Conservation (phyloP, 1,284 basidiomycete genomes). For the Ganoderma leucocontextum region DNA sequence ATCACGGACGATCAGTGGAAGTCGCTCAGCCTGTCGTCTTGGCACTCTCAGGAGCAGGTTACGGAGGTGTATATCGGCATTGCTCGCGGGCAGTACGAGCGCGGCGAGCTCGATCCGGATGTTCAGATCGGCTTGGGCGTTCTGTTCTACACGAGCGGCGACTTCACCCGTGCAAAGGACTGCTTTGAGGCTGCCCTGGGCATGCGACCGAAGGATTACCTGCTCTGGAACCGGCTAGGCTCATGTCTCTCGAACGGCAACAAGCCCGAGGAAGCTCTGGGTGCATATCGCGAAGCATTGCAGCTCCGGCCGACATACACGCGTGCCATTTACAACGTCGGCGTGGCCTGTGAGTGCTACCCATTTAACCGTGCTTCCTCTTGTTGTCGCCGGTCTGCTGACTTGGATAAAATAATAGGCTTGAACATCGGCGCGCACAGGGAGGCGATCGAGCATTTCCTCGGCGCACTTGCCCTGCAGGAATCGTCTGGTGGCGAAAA, state of each 20-base stretch:
- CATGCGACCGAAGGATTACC: slow-evolving; percentile 88
- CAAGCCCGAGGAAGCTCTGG: slow-evolving; percentile 94
- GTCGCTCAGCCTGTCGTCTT: slow-evolving; percentile 73
- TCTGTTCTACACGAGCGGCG: slow-evolving; percentile 87
- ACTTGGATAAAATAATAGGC: slow-evolving; percentile 52
- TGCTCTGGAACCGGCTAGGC: slow-evolving; percentile 96
- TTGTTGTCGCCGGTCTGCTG: not conserved
- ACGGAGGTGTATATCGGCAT: slow-evolving; percentile 88
- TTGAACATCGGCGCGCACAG: slow-evolving; percentile 95
- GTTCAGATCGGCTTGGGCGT: slow-evolving; percentile 95
- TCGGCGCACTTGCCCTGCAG: slow-evolving; percentile 90
- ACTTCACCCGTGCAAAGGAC: slow-evolving; percentile 86
- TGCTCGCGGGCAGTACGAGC: slow-evolving; percentile 80
- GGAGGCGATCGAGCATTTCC: slow-evolving; percentile 97
- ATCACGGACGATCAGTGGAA: slow-evolving; percentile 66
- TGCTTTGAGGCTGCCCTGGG: slow-evolving; percentile 91
- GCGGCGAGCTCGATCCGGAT: slow-evolving; percentile 86
- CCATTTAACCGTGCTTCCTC: slow-evolving; percentile 2
- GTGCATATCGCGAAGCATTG: slow-evolving; percentile 94
- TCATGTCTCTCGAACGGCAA: slow-evolving; percentile 96
- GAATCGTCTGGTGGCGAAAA: slow-evolving; percentile 71
- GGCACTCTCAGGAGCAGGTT: slow-evolving; percentile 86
- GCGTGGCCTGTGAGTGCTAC: slow-evolving; percentile 85
- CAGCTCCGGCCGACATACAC: slow-evolving; percentile 95
- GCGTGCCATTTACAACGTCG: slow-evolving; percentile 97